phyloP scores from a whole-genome alignment of 352 stramenopile genomes.

The Phytophthora pseudosyringae region DNA sequence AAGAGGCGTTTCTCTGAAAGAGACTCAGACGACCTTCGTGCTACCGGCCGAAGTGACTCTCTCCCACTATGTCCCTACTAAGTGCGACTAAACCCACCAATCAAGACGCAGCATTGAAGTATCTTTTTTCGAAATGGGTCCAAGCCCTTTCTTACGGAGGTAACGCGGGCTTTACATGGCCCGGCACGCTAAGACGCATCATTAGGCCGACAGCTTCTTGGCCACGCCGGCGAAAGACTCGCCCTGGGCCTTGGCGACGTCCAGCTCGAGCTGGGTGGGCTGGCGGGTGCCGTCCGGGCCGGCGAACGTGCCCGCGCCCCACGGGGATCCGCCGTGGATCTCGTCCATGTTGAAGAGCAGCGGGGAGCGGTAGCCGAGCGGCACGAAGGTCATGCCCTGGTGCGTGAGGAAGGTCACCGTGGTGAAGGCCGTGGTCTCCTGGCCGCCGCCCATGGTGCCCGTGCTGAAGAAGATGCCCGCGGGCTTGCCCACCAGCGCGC shows the following conservation, averaged over 20 bases:
- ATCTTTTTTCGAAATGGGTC: constrained; percentile 21
- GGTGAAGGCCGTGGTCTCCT: constrained; percentile 91
- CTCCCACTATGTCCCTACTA: constrained; percentile 9
- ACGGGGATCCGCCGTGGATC: constrained; percentile 79
- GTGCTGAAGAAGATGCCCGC: constrained; percentile 90
- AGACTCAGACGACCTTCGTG: neutral
- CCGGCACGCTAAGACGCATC: no score
- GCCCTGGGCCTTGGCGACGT: constrained; percentile 81
- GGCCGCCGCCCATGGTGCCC: constrained; percentile 77
- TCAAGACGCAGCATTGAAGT: constrained; percentile 7
- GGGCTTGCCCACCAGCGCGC: constrained; percentile 87
- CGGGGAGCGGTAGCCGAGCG: constrained; percentile 76
- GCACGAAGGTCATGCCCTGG: constrained; percentile 92
- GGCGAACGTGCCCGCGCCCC: constrained; percentile 87
- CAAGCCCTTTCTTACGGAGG: constrained; percentile 4
- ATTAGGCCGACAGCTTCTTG: constrained; percentile 76
- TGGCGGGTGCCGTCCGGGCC: constrained; percentile 82
- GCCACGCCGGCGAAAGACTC: constrained; percentile 82
- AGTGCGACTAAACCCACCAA: constrained; percentile 8
- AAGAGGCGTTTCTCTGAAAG: constrained; percentile 6
- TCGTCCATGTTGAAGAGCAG: constrained; percentile 81
- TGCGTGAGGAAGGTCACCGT: constrained; percentile 88
- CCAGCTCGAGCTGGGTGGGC: constrained; percentile 82
- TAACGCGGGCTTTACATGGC: neutral
- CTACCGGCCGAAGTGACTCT: constrained; percentile 4